Evolutionary conservation across 768 basidiomycete genomes (phyloP).

Genomic region (Coprinopsis strossmayeri): DNA sequence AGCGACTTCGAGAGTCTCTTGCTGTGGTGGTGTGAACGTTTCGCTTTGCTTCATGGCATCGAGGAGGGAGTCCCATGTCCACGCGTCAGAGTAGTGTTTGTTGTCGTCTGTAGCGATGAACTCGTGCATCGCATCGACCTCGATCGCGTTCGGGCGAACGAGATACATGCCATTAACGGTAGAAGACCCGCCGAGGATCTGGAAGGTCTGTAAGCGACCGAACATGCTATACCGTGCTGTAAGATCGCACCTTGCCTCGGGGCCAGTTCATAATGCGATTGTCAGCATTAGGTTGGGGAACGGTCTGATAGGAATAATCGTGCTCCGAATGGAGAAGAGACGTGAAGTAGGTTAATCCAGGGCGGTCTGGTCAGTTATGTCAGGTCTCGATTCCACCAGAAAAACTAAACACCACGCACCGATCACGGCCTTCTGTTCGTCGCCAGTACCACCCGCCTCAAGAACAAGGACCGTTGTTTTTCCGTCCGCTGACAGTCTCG

Average conservation of each 20-base stretch:
- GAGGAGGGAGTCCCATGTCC: constrained; percentile 44
- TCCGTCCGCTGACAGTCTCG: constrained; percentile 28
- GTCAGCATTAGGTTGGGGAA: constrained; percentile 36
- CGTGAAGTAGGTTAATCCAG: constrained; percentile 45
- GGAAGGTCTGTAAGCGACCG: neutral
- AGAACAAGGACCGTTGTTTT: constrained; percentile 29
- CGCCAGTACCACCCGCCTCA: constrained; percentile 40
- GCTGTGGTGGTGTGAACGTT: constrained; percentile 46
- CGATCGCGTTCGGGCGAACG: constrained; percentile 44
- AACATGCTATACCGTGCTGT: neutral
- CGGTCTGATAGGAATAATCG: constrained; percentile 51
- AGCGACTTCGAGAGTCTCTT: constrained; percentile 29
- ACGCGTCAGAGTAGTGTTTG: constrained; percentile 27
- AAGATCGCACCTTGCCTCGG: constrained; percentile 44
- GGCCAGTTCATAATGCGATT: constrained; percentile 47
- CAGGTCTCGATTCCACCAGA: neutral
- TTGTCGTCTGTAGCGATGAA: constrained; percentile 32
- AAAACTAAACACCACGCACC: constrained; percentile 20
- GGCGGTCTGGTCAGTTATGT: constrained; percentile 31
- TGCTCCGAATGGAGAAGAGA: constrained; percentile 40
- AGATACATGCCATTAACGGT: constrained; percentile 69
- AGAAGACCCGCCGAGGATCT: constrained; percentile 62
- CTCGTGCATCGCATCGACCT: constrained; percentile 42
- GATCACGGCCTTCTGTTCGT: constrained; percentile 26
- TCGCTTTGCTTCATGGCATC: constrained; percentile 45